Evolutionary conservation across 345 rosid genomes (phyloP).

Genomic region (Salix caprea): DNA sequence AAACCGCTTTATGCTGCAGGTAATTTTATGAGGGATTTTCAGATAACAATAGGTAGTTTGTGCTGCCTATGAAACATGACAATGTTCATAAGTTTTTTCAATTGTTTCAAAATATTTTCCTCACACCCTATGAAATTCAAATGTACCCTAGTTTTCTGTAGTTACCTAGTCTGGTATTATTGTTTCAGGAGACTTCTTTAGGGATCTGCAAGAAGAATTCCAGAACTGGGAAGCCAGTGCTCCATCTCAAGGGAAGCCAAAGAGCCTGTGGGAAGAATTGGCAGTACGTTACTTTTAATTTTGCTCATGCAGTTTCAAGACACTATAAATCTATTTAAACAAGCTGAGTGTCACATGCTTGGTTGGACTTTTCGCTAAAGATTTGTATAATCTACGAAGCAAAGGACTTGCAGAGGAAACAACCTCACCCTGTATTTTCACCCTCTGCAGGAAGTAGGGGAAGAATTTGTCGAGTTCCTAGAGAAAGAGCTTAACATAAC

Average conservation of each 20-base stretch:
- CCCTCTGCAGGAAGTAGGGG: constrained; percentile 66
- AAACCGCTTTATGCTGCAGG: constrained; percentile 75
- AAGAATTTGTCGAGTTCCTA: constrained; percentile 88
- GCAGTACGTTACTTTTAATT: constrained; percentile 42
- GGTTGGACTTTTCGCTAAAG: not conserved
- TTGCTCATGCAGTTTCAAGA: too few species aligned
- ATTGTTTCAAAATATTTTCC: constrained; percentile 7
- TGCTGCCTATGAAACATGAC: constrained; percentile 27
- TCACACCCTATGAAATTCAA: constrained; percentile 3
- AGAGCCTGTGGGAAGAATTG: constrained; percentile 95
- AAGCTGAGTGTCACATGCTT: too few species aligned
- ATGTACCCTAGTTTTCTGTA: not conserved
- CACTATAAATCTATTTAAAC: too few species aligned
- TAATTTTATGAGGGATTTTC: constrained; percentile 83
- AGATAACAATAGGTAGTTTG: constrained; percentile 80
- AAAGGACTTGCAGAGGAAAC: not conserved
- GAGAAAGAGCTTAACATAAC: constrained; percentile 80
- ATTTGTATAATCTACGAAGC: not conserved
- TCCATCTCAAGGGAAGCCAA: constrained; percentile 74
- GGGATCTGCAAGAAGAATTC: constrained; percentile 88
- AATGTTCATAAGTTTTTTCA: constrained; percentile 16
- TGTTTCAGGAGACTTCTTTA: constrained; percentile 77
- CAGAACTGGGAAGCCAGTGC: constrained; percentile 77
- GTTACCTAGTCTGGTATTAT: constrained; percentile 17
- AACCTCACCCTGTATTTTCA: constrained; percentile 3